These are phyloP conservation scores for Triangularia setosa DNA, from an alignment of 2,329 filamentous ascomycete species.

Conservation along the genomic window DNA sequence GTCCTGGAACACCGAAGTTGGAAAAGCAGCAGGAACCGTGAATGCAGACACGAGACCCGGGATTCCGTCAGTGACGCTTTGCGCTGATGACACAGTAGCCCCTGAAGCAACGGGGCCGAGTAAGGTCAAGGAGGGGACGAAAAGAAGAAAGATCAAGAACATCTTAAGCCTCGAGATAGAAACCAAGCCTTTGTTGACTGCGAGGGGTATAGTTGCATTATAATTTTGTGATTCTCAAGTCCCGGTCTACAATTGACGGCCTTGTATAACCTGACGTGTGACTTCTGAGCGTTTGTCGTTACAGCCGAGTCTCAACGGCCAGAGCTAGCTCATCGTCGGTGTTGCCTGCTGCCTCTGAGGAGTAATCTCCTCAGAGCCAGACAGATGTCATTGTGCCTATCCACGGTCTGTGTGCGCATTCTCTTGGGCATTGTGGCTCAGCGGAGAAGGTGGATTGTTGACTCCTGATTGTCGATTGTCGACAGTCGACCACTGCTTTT, in stretches of 20 bases:
- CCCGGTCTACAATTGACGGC: background rate
- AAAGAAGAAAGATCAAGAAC: background rate
- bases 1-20: slow-evolving; percentile 46
- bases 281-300: background rate
- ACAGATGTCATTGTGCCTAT: background rate
- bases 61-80: background rate
- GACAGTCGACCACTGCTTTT: background rate
- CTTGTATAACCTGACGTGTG: background rate
- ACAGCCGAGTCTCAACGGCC: background rate
- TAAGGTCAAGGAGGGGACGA: background rate
- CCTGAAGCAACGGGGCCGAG: background rate
- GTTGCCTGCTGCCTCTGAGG: background rate
- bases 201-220: background rate
- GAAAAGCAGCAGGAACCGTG: slow-evolving; percentile 45
- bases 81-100: background rate
- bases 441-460: background rate
- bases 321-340: background rate
- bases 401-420: too few relatives aligned
- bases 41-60: slow-evolving; percentile 27
- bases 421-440: background rate
- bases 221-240: background rate
- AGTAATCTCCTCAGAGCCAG: too few relatives aligned
- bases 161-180: background rate
- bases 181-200: background rate
- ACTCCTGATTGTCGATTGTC: background rate